Conservation (phyloP, 495 filamentous ascomycete genomes). For the Talaromyces thailandensis region DNA sequence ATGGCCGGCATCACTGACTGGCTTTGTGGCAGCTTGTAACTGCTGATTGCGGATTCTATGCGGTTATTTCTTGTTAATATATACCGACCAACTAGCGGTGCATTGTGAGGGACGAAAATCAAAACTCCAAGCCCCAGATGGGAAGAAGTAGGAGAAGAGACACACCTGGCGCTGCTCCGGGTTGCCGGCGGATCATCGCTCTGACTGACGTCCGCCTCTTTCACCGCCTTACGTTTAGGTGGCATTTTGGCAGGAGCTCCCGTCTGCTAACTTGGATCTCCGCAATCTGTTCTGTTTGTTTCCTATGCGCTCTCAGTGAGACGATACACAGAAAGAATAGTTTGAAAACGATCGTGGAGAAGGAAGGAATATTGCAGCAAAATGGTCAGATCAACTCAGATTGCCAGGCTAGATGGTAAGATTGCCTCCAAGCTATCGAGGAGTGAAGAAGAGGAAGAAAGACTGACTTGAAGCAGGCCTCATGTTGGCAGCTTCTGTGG, state of each 20-base stretch:
- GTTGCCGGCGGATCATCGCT: neutral
- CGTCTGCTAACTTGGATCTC: neutral
- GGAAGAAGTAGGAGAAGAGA: neutral
- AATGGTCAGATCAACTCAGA: constrained; percentile 95
- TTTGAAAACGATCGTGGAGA: neutral
- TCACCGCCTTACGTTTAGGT: constrained; percentile 8
- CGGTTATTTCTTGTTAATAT: neutral
- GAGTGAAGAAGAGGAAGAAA: neutral
- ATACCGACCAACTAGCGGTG: neutral
- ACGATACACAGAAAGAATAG: neutral
- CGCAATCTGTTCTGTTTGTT: constrained; percentile 1
- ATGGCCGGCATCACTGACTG: constrained; percentile 11
- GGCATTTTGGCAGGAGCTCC: constrained; percentile 4
- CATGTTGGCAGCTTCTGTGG: constrained; percentile 89
- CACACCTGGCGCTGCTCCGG: neutral
- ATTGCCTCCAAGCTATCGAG: neutral
- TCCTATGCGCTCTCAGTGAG: neutral
- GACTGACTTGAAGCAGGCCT: constrained; percentile 49
- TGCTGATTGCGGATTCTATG: neutral
- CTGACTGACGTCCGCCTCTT: neutral
- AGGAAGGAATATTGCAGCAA: constrained; percentile 14
- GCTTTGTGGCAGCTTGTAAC: constrained; percentile 9
- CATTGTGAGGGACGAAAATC: neutral
- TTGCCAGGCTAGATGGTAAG: constrained; percentile 76
- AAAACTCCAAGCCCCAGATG: neutral